phyloP scores from a whole-genome alignment of 2,329 filamentous ascomycete genomes.

The Trichoderma asperellum region DNA sequence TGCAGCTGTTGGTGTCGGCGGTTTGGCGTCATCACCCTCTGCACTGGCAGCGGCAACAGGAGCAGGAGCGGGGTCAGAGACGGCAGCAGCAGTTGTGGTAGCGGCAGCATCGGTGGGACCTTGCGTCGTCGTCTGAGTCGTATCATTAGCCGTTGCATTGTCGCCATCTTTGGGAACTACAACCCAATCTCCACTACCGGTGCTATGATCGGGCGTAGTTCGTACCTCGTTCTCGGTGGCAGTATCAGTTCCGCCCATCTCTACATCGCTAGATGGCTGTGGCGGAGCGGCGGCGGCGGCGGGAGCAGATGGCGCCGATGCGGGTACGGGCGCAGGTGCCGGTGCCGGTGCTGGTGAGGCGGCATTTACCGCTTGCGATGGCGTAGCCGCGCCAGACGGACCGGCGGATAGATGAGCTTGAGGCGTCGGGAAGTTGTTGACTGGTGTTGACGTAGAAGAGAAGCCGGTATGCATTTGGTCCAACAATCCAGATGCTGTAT shows the following conservation, averaged over 20 bases:
- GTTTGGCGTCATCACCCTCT: conserved; percentile 32
- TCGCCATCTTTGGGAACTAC: conserved; percentile 68
- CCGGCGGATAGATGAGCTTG: conserved; percentile 60
- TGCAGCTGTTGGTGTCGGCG: conserved; percentile 34
- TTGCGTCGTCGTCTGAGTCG: conserved; percentile 14
- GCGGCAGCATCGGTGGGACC: conserved; percentile 23
- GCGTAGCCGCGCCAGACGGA: conserved; percentile 62
- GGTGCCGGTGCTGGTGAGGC: conserved; percentile 48
- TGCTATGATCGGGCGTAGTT: conserved; percentile 55
- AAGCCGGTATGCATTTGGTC: conserved; percentile 70
- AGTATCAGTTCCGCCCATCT: conserved; percentile 59
- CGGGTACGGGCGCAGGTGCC: conserved; percentile 34
- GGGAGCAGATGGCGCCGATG: neutral
- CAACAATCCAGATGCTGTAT: conserved; percentile 65
- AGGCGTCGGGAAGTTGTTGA: conserved; percentile 63
- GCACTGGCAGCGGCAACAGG: neutral
- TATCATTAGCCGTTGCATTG: conserved; percentile 45
- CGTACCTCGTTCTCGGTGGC: conserved; percentile 41
- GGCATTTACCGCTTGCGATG: conserved; percentile 51
- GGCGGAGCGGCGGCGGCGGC: conserved; percentile 35
- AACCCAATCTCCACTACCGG: conserved; percentile 70
- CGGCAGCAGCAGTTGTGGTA: neutral
- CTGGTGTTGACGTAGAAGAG: conserved; percentile 63
- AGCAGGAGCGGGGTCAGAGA: conserved; percentile 18
- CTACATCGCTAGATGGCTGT: conserved; percentile 41